Percentiles rank a stretch among this genome's conserved stretches.
Conservation (phyloP, 805 yeast species). For the Nakazawaea wickerhamii region DNA sequence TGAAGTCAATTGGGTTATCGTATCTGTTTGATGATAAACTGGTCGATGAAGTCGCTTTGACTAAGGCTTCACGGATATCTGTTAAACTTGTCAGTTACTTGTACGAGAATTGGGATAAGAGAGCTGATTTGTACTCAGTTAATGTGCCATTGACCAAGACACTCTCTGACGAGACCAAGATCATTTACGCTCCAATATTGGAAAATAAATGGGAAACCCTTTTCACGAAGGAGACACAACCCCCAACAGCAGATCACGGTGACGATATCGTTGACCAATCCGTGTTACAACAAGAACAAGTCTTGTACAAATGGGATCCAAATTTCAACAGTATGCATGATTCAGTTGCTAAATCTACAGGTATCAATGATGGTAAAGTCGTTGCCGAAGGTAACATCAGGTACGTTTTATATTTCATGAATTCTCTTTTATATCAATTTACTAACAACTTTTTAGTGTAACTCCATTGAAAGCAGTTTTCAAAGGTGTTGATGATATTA, state of each 20-base stretch:
- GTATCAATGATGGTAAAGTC: conserved; percentile 65
- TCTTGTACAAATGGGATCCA: conserved; percentile 72
- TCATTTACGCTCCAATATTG: conserved; percentile 71
- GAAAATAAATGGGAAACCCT: conserved; percentile 76
- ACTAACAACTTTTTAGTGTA: conserved; percentile 31
- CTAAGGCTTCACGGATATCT: conserved; percentile 63
- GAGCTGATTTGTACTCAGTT: conserved; percentile 71
- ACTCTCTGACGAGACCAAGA: conserved; percentile 43
- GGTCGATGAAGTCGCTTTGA: conserved; percentile 45
- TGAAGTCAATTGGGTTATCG: conserved; percentile 73
- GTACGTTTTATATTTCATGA: conserved; percentile 20
- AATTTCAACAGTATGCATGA: conserved; percentile 65
- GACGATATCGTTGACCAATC: conserved; percentile 46
- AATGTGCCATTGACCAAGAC: conserved; percentile 66
- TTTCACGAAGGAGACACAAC: conserved; percentile 31
- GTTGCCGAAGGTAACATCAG: conserved; percentile 59
- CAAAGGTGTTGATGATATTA: conserved; percentile 41
- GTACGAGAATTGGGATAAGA: conserved; percentile 48
- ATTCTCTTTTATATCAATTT: conserved; percentile 14
- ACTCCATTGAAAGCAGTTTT: conserved; percentile 73
- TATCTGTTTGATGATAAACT: conserved; percentile 65
- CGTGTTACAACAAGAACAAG: conserved; percentile 34
- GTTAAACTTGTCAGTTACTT: conserved; percentile 60
- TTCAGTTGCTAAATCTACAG: conserved; percentile 35
- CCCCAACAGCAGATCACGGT: conserved; percentile 16